Evolutionary conservation across 176 grass and related monocot genomes (phyloP).

Genomic region (maize (Zea mays)): Zm-B73-REFERENCE-NAM-5.0 NC_050104.1:158110501-158111000

Average conservation of each 20-base stretch:
- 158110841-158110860: background rate
- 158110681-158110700: background rate
- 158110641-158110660: constrained; percentile 19
- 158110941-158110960: constrained; percentile 66
- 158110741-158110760: constrained; percentile 38
- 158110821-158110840: background rate
- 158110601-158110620: constrained; percentile 49
- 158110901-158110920: constrained; percentile 61
- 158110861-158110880: constrained; percentile 40
- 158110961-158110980: constrained; percentile 79
- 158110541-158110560: constrained; percentile 14
- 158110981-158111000: constrained; percentile 73
- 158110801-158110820: background rate
- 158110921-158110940: constrained; percentile 67
- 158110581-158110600: constrained; percentile 47
- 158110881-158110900: constrained; percentile 8
- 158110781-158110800: constrained; percentile 35
- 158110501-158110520: constrained; percentile 39
- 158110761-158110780: constrained; percentile 43
- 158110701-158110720: constrained; percentile 45
- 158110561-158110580: constrained; percentile 57
- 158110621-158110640: constrained; percentile 40
- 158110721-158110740: background rate
- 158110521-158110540: constrained; percentile 28
- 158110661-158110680: background rate